Percentiles rank a stretch among this genome's conserved stretches.
Evolutionary conservation across 2,329 filamentous ascomycete species (phyloP).

Genomic region (Beauveria varroae): DNA sequence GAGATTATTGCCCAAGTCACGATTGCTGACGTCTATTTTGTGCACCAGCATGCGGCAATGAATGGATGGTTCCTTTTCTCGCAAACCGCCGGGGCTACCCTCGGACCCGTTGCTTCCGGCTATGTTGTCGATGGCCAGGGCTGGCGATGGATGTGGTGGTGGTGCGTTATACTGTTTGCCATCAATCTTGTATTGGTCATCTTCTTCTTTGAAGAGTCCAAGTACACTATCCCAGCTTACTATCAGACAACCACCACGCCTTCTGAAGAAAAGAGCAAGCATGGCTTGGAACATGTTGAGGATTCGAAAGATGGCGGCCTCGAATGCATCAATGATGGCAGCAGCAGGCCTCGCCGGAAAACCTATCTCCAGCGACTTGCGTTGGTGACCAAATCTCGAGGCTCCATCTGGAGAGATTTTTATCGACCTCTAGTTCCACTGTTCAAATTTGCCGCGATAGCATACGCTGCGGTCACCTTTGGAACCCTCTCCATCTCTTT

Average conservation of each 20-base stretch:
- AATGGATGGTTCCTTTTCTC: conserved; percentile 23
- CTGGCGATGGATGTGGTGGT: conserved; percentile 24
- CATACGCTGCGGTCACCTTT: conserved; percentile 1
- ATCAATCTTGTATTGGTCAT: neutral
- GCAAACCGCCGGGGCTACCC: conserved; percentile 20
- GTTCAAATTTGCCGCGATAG: neutral
- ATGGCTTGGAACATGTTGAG: no score
- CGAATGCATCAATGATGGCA: neutral
- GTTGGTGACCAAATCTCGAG: neutral
- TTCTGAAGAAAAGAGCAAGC: neutral
- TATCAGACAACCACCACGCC: neutral
- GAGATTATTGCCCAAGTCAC: conserved; percentile 32
- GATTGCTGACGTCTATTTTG: conserved; percentile 25
- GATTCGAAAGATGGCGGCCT: neutral
- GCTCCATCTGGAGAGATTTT: neutral
- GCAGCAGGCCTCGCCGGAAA: neutral
- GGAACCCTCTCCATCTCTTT: neutral
- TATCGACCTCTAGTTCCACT: neutral
- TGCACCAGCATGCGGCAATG: conserved; percentile 22
- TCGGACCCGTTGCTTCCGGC: conserved; percentile 16
- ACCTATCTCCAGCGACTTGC: neutral
- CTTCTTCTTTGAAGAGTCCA: conserved; percentile 1
- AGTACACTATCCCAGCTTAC: neutral
- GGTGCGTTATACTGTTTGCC: conserved; percentile 7
- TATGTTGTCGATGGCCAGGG: conserved; percentile 17